Percentiles rank a stretch among this genome's conserved stretches.
phyloP scores from a whole-genome alignment of 2,329 filamentous ascomycete genomes.

The Leptographium lundbergii region DNA sequence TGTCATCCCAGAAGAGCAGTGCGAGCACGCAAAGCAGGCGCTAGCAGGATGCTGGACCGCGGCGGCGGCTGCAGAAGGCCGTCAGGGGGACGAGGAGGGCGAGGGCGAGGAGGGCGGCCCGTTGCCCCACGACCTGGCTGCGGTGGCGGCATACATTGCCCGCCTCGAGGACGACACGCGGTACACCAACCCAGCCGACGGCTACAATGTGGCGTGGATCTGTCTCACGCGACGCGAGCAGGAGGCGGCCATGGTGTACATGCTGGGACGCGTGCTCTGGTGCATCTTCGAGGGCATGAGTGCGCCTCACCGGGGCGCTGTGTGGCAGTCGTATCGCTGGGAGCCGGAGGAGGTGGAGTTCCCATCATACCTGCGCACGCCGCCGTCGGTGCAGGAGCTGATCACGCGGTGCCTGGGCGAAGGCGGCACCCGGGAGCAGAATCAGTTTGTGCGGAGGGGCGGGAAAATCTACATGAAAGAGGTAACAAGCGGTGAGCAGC shows the following conservation, averaged over 20 bases:
- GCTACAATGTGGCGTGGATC: conserved; percentile 46
- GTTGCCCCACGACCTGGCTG: not conserved
- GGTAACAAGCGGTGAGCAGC: not conserved
- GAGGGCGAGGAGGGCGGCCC: not conserved
- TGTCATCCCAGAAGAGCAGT: conserved; percentile 24
- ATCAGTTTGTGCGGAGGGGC: conserved; percentile 7
- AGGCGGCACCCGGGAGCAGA: conserved; percentile 5
- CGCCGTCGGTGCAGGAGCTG: conserved; percentile 6
- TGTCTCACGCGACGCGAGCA: conserved; percentile 37
- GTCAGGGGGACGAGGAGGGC: not conserved
- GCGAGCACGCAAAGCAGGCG: conserved; percentile 24
- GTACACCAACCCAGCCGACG: conserved; percentile 33
- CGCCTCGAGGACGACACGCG: conserved; percentile 13
- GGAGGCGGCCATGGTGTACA: conserved; percentile 48
- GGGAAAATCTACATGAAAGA: conserved; percentile 11
- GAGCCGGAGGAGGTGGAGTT: conserved; percentile 42
- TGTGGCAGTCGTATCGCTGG: conserved; percentile 46
- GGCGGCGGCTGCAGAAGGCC: not conserved
- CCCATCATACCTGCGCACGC: conserved; percentile 28
- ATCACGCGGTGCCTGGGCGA: conserved; percentile 10
- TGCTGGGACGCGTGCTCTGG: conserved; percentile 49
- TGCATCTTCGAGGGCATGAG: conserved; percentile 49
- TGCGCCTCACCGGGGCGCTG: conserved; percentile 41
- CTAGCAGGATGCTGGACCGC: conserved; percentile 32
- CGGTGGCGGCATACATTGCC: not conserved